Evolutionary conservation across 2,329 filamentous ascomycete species (phyloP).

Genomic region (Clonostachys rosea): DNA sequence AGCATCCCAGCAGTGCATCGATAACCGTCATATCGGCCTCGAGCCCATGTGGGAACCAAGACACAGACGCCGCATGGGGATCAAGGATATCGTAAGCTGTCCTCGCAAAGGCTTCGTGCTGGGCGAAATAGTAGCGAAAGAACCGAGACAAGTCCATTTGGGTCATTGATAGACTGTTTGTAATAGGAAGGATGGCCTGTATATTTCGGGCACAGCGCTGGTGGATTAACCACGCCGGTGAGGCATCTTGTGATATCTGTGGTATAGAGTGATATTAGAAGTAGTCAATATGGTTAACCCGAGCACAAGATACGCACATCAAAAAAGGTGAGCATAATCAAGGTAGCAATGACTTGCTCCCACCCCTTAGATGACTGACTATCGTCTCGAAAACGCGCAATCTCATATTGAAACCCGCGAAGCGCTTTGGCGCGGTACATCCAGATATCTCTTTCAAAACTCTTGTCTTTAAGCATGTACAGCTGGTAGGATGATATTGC

Average conservation of each 20-base stretch:
- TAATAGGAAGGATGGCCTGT: not conserved
- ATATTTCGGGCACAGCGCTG: not conserved
- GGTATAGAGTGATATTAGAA: not conserved
- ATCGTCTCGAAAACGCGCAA: not conserved
- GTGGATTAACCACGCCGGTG: not conserved
- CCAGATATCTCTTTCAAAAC: not conserved
- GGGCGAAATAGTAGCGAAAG: not conserved
- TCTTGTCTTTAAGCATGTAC: not conserved
- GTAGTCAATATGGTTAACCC: not conserved
- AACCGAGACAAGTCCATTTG: not conserved
- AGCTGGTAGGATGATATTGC: not conserved
- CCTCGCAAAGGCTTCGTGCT: not conserved
- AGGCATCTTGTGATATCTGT: not conserved
- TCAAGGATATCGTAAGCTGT: not conserved
- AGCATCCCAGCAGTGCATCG: not conserved
- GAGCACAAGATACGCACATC: not conserved
- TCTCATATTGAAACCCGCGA: not conserved
- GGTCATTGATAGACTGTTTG: not conserved
- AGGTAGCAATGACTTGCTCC: not conserved
- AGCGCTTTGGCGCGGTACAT: not conserved
- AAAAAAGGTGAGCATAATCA: not conserved
- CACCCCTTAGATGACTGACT: not conserved
- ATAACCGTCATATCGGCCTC: not conserved
- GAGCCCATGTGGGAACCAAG: not conserved
- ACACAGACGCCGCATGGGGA: not conserved